These are phyloP conservation scores for Quercus engelmannii DNA, from an alignment of 306 rosid species.

Conservation along the genomic window DNA sequence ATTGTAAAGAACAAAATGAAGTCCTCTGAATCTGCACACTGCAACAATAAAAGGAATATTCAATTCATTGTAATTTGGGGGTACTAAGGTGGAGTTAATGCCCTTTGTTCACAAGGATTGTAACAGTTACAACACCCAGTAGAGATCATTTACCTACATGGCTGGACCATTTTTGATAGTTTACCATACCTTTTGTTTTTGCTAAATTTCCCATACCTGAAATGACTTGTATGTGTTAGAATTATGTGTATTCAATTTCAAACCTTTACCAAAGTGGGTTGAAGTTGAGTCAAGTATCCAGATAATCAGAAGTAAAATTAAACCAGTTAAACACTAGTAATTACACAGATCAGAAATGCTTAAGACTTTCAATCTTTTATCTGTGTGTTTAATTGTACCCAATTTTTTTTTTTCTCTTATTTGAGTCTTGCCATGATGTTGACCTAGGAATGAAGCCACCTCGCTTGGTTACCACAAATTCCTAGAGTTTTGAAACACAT, in stretches of 20 bases:
- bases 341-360: not conserved
- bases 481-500: not conserved
- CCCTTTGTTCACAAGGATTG: not conserved
- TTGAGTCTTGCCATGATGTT: not conserved
- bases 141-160: not conserved
- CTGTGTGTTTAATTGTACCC: too few relatives aligned
- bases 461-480: not conserved
- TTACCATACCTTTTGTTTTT: not conserved
- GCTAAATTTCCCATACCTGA: not conserved
- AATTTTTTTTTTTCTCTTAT: not conserved
- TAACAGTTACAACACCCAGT: not conserved
- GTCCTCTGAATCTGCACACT: too few relatives aligned
- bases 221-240: not conserved
- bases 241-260: not conserved
- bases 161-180: not conserved
- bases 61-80: not conserved
- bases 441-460: not conserved
- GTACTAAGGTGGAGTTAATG: conserved; percentile 4
- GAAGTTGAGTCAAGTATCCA: not conserved
- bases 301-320: not conserved
- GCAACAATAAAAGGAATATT: too few relatives aligned
- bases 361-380: not conserved
- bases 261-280: not conserved
- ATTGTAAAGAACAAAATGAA: too few relatives aligned
- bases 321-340: not conserved